phyloP scores from a whole-genome alignment of 495 filamentous ascomycete genomes.

The Neurospora sp. region DNA sequence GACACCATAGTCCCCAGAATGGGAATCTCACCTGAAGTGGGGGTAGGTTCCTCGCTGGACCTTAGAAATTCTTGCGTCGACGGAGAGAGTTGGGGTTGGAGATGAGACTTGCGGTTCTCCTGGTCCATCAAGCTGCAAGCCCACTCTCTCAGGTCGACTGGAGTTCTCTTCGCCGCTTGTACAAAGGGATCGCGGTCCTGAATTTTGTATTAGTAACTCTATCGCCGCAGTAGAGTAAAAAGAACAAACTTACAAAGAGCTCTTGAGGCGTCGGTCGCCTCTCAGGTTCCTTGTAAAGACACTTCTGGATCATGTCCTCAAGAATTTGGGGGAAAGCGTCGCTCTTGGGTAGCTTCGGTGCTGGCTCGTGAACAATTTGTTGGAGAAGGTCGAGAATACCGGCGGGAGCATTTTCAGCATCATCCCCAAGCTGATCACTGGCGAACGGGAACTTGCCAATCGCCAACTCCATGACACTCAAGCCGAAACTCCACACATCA shows the following conservation, averaged over 20 bases:
- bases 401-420: slow-evolving; percentile 66
- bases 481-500: slow-evolving; percentile 97
- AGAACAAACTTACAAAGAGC: slow-evolving; percentile 49
- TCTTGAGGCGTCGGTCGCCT: slow-evolving; percentile 85
- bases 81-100: slow-evolving; percentile 56
- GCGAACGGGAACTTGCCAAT: slow-evolving; percentile 96
- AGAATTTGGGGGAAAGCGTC: slow-evolving; percentile 92
- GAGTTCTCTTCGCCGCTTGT: slow-evolving; percentile 89
- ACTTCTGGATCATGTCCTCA: slow-evolving; percentile 95
- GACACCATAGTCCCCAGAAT: slow-evolving; percentile 42
- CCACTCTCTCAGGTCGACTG: slow-evolving; percentile 84
- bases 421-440: slow-evolving; percentile 50
- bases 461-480: slow-evolving; percentile 90
- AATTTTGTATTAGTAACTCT: slow-evolving; percentile 11
- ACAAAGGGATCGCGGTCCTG: slow-evolving; percentile 86
- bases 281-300: slow-evolving; percentile 78
- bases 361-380: slow-evolving; percentile 94
- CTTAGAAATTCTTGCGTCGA: slow-evolving; percentile 48
- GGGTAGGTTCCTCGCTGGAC: slow-evolving; percentile 44
- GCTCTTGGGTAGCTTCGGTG: slow-evolving; percentile 86
- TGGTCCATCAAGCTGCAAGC: slow-evolving; percentile 82
- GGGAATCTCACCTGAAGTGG: slow-evolving; percentile 58
- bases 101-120: slow-evolving; percentile 85
- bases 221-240: not conserved
- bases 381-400: slow-evolving; percentile 94